Conservation (phyloP, 208 protist genomes). For the Acanthamoeba healyi region DNA sequence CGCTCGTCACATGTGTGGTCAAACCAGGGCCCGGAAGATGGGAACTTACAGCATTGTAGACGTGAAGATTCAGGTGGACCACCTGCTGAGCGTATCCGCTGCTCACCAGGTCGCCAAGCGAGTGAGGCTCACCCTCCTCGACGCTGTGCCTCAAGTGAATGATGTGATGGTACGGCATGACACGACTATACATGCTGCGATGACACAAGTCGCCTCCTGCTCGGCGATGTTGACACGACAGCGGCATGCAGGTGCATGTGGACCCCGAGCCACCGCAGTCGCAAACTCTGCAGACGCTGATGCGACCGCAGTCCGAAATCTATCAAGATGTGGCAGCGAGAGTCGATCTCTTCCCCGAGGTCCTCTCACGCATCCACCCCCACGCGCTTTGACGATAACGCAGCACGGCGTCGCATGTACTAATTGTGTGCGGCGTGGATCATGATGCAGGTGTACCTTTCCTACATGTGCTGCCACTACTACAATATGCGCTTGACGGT, state of each 20-base stretch:
- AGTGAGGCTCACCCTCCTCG: constrained; percentile 4
- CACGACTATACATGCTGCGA: too few species aligned
- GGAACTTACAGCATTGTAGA: constrained; percentile 50
- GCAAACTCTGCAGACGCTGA: constrained; percentile 15
- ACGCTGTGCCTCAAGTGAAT: background rate
- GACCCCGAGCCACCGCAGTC: constrained; percentile 46
- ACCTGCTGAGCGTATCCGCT: background rate
- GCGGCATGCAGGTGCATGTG: background rate
- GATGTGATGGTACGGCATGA: constrained; percentile 22
- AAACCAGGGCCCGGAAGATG: constrained; percentile 16
- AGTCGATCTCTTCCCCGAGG: constrained; percentile 30
- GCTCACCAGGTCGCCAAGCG: constrained; percentile 21
- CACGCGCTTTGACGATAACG: too few species aligned
- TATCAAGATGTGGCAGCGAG: background rate
- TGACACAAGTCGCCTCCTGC: background rate
- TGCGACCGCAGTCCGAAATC: constrained; percentile 39
- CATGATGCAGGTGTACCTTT: background rate
- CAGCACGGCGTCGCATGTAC: too few species aligned
- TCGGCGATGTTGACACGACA: background rate
- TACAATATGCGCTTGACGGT: constrained; percentile 29
- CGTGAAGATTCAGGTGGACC: constrained; percentile 15
- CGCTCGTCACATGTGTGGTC: background rate
- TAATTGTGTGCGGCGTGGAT: background rate
- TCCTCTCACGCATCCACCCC: background rate
- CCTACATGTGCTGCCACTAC: constrained; percentile 51